Conservation (phyloP, 257 asterid genomes). For the Primulina eburnea region DNA sequence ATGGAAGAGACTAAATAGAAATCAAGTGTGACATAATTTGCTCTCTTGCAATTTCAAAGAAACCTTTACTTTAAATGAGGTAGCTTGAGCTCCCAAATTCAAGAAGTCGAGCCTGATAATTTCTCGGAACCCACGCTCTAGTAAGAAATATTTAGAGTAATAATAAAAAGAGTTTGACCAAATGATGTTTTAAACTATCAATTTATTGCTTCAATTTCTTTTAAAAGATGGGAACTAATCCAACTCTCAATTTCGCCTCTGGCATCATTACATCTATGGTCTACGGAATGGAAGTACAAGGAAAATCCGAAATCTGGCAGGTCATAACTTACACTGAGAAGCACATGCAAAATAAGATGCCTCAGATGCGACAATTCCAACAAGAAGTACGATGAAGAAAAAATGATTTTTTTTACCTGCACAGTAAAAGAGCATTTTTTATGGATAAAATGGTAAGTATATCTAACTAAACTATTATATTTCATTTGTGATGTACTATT, state of each 20-base stretch:
- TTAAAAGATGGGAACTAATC: neutral
- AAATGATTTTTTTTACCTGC: conserved; percentile 54
- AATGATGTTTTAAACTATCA: neutral
- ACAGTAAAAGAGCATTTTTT: conserved; percentile 14
- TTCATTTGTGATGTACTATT: neutral
- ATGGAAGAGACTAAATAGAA: neutral
- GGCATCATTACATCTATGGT: neutral
- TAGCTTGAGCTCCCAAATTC: neutral
- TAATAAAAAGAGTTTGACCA: neutral
- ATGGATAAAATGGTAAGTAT: neutral
- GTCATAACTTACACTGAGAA: conserved; percentile 41
- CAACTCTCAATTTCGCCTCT: neutral
- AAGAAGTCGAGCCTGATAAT: neutral
- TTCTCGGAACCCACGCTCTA: neutral
- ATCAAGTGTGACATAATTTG: neutral
- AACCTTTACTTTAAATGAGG: neutral
- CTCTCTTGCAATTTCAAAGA: neutral
- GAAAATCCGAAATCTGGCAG: conserved; percentile 11
- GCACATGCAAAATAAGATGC: conserved; percentile 40
- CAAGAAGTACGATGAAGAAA: conserved; percentile 37
- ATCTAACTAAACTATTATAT: too few relatives aligned
- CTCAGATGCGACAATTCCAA: conserved; percentile 44
- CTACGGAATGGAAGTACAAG: conserved; percentile 10
- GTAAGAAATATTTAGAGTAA: neutral
- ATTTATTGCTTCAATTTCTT: neutral